phyloP scores from a whole-genome alignment of 768 basidiomycete genomes.

The Naematelia aurantialba region DNA sequence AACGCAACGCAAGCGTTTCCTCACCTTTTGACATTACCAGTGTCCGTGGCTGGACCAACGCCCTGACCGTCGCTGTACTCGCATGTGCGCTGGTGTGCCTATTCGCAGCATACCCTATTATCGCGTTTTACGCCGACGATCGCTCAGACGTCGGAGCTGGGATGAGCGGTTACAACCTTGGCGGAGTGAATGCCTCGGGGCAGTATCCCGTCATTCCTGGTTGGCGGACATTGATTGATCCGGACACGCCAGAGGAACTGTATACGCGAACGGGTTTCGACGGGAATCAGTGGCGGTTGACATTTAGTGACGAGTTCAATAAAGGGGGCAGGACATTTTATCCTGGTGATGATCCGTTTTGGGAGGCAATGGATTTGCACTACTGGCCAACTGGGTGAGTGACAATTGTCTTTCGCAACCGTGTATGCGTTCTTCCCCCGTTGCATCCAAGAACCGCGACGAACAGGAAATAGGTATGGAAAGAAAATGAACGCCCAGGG shows the following conservation, averaged over 20 bases:
- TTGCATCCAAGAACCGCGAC: too few species aligned
- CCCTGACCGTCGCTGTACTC: conserved; percentile 67
- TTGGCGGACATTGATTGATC: conserved; percentile 67
- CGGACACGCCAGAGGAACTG: conserved; percentile 60
- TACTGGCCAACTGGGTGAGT: conserved; percentile 48
- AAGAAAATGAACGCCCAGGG: not conserved
- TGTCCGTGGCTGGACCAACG: conserved; percentile 65
- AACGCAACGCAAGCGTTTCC: conserved; percentile 57
- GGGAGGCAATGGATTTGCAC: conserved; percentile 51
- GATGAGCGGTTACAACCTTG: conserved; percentile 59
- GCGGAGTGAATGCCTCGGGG: conserved; percentile 66
- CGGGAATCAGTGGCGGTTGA: conserved; percentile 60
- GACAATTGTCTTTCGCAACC: not conserved
- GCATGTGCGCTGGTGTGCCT: conserved; percentile 50
- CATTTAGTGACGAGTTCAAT: conserved; percentile 89
- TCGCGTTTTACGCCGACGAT: conserved; percentile 25
- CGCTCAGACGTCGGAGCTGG: conserved; percentile 17
- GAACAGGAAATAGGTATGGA: too few species aligned
- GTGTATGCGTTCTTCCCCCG: too few species aligned
- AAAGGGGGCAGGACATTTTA: conserved; percentile 73
- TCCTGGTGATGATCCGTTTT: conserved; percentile 73
- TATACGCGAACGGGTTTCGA: conserved; percentile 58
- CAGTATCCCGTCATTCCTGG: conserved; percentile 56
- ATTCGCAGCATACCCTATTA: conserved; percentile 37
- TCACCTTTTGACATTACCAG: conserved; percentile 64